Conservation (phyloP, 352 stramenopile genomes). For the Phytophthora pini region DNA sequence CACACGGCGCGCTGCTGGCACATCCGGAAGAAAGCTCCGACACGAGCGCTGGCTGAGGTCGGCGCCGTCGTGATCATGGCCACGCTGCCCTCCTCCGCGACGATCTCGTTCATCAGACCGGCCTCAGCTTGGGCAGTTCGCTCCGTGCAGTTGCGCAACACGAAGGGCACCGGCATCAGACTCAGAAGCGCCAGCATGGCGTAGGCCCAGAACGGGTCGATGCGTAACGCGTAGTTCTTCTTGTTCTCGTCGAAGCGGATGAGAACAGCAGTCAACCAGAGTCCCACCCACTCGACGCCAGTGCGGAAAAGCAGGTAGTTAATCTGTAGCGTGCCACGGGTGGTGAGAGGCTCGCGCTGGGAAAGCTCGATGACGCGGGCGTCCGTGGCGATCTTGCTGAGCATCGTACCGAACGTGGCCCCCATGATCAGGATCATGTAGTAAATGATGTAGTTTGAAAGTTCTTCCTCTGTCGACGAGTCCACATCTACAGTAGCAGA, state of each 20-base stretch:
- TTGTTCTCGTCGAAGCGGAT: constrained; percentile 49
- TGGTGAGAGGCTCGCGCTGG: constrained; percentile 74
- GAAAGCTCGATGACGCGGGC: constrained; percentile 83
- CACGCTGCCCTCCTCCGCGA: constrained; percentile 35
- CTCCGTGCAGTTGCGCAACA: constrained; percentile 69
- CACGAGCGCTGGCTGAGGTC: constrained; percentile 21
- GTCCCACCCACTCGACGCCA: constrained; percentile 52
- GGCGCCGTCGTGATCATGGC: constrained; percentile 27
- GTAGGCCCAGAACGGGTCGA: constrained; percentile 64
- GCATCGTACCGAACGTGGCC: constrained; percentile 80
- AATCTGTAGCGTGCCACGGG: constrained; percentile 77
- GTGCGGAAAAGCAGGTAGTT: constrained; percentile 76
- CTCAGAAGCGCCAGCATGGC: constrained; percentile 55
- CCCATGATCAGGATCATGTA: constrained; percentile 79
- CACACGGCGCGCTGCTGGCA: constrained; percentile 77
- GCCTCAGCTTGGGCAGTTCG: constrained; percentile 43
- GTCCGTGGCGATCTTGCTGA: constrained; percentile 88
- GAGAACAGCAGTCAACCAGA: constrained; percentile 57
- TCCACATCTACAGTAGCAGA: constrained; percentile 52
- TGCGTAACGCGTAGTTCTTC: constrained; percentile 54
- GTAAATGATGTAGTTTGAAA: constrained; percentile 49
- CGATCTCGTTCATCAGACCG: constrained; percentile 30
- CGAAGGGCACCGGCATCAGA: constrained; percentile 65
- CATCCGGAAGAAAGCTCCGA: constrained; percentile 65
- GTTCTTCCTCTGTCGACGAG: constrained; percentile 28